Evolutionary conservation across 2,329 filamentous ascomycete genomes (phyloP).

Genomic region (Ascochyta viciae-villosae): DNA sequence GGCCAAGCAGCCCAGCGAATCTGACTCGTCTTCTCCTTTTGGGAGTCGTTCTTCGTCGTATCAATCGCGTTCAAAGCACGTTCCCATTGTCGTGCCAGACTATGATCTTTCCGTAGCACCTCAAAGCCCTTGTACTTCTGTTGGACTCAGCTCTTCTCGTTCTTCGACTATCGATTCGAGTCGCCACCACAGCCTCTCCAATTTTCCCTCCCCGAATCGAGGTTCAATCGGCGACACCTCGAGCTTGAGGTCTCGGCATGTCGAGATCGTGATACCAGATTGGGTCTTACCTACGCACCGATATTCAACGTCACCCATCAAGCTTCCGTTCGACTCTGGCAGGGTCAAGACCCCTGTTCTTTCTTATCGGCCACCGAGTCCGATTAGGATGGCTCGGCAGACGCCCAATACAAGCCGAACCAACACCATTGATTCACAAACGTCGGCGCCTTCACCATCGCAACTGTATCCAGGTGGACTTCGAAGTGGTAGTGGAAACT

Average conservation of each 20-base stretch:
- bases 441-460: constrained; percentile 53
- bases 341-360: constrained; percentile 23
- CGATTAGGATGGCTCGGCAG: constrained; percentile 52
- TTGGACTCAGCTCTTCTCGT: constrained; percentile 42
- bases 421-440: constrained; percentile 57
- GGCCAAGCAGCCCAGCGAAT: constrained; percentile 26
- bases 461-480: constrained; percentile 48
- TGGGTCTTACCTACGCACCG: constrained; percentile 53
- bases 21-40: constrained; percentile 27
- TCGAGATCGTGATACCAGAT: constrained; percentile 57
- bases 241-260: constrained; percentile 53
- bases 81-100: constrained; percentile 53
- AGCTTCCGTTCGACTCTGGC: constrained; percentile 31
- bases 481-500: constrained; percentile 44
- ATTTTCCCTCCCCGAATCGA: constrained; percentile 35
- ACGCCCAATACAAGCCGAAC: constrained; percentile 53
- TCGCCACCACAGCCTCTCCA: constrained; percentile 37
- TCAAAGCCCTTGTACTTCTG: constrained; percentile 45
- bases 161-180: constrained; percentile 42
- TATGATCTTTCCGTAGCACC: constrained; percentile 51
- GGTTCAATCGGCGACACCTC: constrained; percentile 42
- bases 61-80: constrained; percentile 50
- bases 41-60: constrained; percentile 30
- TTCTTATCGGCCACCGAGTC: constrained; percentile 34
- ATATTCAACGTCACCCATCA: constrained; percentile 46